Percentiles rank a stretch among this genome's conserved stretches.
Conservation (phyloP, 2,329 filamentous ascomycete species). For the Allantophomopsis lycopodina region DNA sequence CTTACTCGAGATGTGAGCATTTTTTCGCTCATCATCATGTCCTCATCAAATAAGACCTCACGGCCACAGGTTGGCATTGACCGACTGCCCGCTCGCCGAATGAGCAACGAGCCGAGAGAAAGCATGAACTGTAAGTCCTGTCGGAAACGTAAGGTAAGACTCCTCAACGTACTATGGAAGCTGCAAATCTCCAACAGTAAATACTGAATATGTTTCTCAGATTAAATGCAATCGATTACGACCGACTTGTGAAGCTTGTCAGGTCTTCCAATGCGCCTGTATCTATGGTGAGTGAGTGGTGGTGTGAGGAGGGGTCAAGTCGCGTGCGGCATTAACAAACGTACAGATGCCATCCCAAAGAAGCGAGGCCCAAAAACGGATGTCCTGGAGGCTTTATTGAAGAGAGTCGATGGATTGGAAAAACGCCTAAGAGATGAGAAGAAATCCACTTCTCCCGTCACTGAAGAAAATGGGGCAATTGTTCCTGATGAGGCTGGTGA, state of each 20-base stretch:
- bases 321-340: slow-evolving; percentile 4
- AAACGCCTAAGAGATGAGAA: slow-evolving; percentile 63
- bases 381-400: slow-evolving; percentile 70
- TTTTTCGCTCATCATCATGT: background rate
- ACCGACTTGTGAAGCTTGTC: slow-evolving; percentile 77
- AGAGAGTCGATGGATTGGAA: slow-evolving; percentile 75
- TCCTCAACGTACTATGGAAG: no score
- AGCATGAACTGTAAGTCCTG: slow-evolving; percentile 96
- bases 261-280: slow-evolving; percentile 78
- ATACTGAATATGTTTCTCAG: slow-evolving; percentile 27
- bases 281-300: slow-evolving; percentile 75
- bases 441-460: slow-evolving; percentile 18
- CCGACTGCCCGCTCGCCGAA: slow-evolving; percentile 17
- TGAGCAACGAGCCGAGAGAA: slow-evolving; percentile 52
- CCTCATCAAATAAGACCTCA: background rate
- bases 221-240: slow-evolving; percentile 85
- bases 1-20: no score
- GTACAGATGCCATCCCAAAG: slow-evolving; percentile 70
- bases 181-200: slow-evolving; percentile 5
- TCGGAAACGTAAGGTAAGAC: slow-evolving; percentile 71
- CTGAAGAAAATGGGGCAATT: slow-evolving; percentile 3
- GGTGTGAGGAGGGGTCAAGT: slow-evolving; percentile 29
- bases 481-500: slow-evolving; percentile 9
- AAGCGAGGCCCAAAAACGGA: slow-evolving; percentile 86
- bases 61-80: slow-evolving; percentile 20